Evolutionary conservation across 106 monocot species (phyloP).

Genomic region (Dioscorea dumetorum): DNA sequence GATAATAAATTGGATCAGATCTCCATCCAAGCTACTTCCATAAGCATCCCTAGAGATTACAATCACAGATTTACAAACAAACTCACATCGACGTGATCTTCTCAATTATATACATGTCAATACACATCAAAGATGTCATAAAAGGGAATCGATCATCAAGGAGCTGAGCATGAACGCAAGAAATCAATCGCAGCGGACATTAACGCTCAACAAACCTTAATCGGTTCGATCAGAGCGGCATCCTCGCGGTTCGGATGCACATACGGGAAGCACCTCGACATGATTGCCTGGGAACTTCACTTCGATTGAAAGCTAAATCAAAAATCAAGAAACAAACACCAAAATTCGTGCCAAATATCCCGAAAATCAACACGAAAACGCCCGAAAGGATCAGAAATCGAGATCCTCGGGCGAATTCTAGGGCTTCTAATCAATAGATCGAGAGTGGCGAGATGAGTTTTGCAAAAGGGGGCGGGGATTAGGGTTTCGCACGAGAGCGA

Average conservation of each 20-base stretch:
- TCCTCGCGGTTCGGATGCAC: slow-evolving; percentile 6
- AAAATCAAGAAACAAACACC: not conserved
- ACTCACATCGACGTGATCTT: not conserved
- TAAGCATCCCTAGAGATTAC: too few species aligned
- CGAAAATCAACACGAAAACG: not conserved
- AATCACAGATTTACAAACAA: not conserved
- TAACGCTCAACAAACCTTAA: slow-evolving; percentile 59
- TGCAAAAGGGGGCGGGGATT: not conserved
- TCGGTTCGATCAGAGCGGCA: slow-evolving; percentile 26
- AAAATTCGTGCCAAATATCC: not conserved
- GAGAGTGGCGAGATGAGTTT: not conserved
- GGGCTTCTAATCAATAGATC: too few species aligned
- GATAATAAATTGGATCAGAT: too few species aligned
- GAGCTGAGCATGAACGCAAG: slow-evolving; percentile 33
- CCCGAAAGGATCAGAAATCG: not conserved
- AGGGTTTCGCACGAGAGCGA: not conserved
- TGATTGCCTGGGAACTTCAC: too few species aligned
- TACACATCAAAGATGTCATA: not conserved
- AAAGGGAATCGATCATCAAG: slow-evolving; percentile 1
- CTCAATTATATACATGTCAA: not conserved
- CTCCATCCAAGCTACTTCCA: too few species aligned
- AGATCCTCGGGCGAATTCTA: too few species aligned
- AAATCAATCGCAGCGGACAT: slow-evolving; percentile 17
- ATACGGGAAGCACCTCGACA: slow-evolving; percentile 55
- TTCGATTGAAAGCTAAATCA: too few species aligned